Evolutionary conservation across 2,329 filamentous ascomycete genomes (phyloP), one percentile per base, ranked within the genome.

Genomic region (Neoarthrinium moseri): DNA sequence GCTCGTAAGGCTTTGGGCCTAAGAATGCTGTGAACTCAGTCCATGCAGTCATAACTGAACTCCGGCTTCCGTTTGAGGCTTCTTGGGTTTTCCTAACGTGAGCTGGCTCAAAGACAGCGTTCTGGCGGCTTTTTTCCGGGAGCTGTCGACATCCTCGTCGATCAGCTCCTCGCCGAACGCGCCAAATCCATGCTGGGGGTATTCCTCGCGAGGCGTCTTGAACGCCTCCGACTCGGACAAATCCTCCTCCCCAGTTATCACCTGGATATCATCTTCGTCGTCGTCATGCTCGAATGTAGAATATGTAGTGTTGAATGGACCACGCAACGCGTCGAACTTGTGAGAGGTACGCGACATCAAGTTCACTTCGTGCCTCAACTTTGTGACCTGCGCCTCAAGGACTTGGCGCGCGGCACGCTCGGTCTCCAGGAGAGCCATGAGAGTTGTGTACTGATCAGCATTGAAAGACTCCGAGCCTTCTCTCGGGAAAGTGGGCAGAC

Each of bases 21-120:
- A n/a, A 29, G n/a, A n/a, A n/a, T n/a, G n/a, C 12, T 43, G 13
- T 21, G 21, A 37, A 35, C 40, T 37, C 40, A 61, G 55, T 34
- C 58, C 58, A 55, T 58, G 50, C 54, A 60, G 59, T 63, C 61
- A 65, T 61, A 61, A 62, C 38, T 61, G 50, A 15, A 62, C 55
- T 17, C 51, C 52, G 21, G 48, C 42, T 21, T 44, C 47, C 4
- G 55, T 51, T 45, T 50, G 46, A 34, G 56, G 32, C 37, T 53
- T 55, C 43, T 55, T 49, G 13, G 63, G 60, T 54, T 67, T 69
- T 33, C 66, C 68, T 53, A 78, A 65, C 1, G 80, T 84, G 54
- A 84, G 62, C 57, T 81, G 79, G 49, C 80, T 80, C 10, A 86
- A 69, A 22, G 80, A 87, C 57, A 89, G 72, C 34, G 81, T 85